A percentile compares a stretch with the other conserved stretches of the same genome.
Evolutionary conservation across 2,329 filamentous ascomycete genomes (phyloP).

Genomic region (Madurella mycetomatis): DNA sequence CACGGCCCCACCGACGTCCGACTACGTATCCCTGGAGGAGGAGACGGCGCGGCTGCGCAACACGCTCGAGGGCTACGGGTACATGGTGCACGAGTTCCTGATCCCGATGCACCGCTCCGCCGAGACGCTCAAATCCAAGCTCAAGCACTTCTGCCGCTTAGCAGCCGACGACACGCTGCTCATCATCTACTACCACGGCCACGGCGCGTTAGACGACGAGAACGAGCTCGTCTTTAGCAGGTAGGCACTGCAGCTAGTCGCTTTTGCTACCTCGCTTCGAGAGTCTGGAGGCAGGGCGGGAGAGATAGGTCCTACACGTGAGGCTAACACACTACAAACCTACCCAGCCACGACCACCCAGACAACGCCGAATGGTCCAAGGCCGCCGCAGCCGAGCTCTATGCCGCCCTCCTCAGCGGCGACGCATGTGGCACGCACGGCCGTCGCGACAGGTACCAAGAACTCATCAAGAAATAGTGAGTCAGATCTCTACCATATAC

Average conservation of each 20-base stretch:
- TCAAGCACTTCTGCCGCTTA: conserved; percentile 21
- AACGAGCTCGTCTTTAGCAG: conserved; percentile 28
- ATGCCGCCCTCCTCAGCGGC: conserved; percentile 21
- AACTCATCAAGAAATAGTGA: conserved; percentile 27
- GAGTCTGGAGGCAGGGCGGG: too few species aligned
- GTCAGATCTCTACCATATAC: not conserved
- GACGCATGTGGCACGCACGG: conserved; percentile 14
- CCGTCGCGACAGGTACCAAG: conserved; percentile 12
- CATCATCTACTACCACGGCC: conserved; percentile 27
- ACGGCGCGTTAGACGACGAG: conserved; percentile 24
- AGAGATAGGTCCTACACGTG: too few species aligned
- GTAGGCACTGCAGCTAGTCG: not conserved
- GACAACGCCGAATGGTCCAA: conserved; percentile 23
- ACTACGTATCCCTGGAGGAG: conserved; percentile 26
- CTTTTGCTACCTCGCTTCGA: too few species aligned
- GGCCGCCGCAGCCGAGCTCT: conserved; percentile 25
- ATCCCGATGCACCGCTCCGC: conserved; percentile 24
- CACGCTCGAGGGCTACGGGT: conserved; percentile 23
- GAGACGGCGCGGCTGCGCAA: conserved; percentile 23
- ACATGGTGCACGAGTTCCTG: conserved; percentile 21
- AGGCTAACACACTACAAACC: not conserved
- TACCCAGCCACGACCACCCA: conserved; percentile 25
- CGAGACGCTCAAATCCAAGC: conserved; percentile 13
- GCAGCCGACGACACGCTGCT: conserved; percentile 25
- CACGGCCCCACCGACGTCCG: conserved; percentile 21